Evolutionary conservation across 768 basidiomycete species (phyloP), one percentile per base, ranked within the genome.

Genomic region (Psilocybe cubensis): DNA sequence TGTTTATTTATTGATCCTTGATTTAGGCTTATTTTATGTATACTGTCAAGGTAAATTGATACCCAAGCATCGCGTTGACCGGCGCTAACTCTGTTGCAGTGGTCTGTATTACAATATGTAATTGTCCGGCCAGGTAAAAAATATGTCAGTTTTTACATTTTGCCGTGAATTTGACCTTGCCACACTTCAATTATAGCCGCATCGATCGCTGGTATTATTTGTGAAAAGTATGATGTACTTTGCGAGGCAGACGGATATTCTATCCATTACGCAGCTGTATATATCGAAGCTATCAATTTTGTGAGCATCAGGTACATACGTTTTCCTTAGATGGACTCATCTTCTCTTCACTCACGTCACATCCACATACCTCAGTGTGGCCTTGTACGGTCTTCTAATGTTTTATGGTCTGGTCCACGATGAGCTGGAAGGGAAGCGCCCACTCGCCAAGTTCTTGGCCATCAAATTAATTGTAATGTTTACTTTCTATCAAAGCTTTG

Each of bases 401-500:
- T 94, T 95, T 72, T 96, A 96, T 67, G 87, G 83, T 20, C 77
- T 96, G 42, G 92, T 86, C 47, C 83, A 86, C 57, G 86, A 90
- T 17, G 94, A 95, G 63, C 82, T 96, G n/a, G 74, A 66, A 53
- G 91, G 88, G 29, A 80, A 85, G 17, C 80, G 88, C 24, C 95
- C 94, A 24, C 74, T 95, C 25, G 84, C 88, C 23, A 96, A 96
- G 76, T 96, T 96, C 70, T 68, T 96, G 59, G 76, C 85, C 2
- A 94, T 96, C 76, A 96, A 96, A 71, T 74, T 91, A 27, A 89
- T 93, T 46, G 89, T 94, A 42, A 86, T 94, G 84, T 86, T 90
- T 69, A 94, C 92, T 0, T 95, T 92, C 71, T 96, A 95, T 70
- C 94, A 95, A 66, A 79, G 82, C 1, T 89, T 93, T 64, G 71